Conservation (phyloP, 2,329 filamentous ascomycete species). For the Orbilia oligospora region DNA sequence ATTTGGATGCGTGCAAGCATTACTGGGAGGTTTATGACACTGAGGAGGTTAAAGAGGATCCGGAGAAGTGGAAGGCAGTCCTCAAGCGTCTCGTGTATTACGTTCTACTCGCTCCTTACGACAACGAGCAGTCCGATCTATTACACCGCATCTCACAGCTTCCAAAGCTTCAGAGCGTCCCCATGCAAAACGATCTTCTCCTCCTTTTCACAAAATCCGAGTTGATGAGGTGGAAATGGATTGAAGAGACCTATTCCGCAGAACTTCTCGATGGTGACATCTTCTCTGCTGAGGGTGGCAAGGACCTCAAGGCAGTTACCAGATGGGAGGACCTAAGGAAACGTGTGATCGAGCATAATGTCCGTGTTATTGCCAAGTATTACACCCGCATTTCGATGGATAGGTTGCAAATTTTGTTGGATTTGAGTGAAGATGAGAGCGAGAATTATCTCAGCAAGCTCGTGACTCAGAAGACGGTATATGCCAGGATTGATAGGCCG, state of each 20-base stretch:
- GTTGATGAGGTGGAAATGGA: slow-evolving; percentile 97
- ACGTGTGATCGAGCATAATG: slow-evolving; percentile 99
- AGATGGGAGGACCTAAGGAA: slow-evolving; percentile 96
- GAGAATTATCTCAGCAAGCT: slow-evolving; percentile 99
- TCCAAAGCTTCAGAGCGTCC: slow-evolving; percentile 82
- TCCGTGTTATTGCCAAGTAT: slow-evolving; percentile 97
- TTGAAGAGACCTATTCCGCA: slow-evolving; percentile 87
- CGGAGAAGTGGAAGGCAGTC: slow-evolving; percentile 84
- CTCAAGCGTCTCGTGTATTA: slow-evolving; percentile 98
- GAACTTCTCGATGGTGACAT: slow-evolving; percentile 91
- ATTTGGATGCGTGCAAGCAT: slow-evolving; percentile 97
- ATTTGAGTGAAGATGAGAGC: slow-evolving; percentile 93
- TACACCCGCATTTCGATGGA: slow-evolving; percentile 97
- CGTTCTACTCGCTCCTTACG: slow-evolving; percentile 93
- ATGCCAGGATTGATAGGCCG: slow-evolving; percentile 95
- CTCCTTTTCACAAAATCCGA: slow-evolving; percentile 96
- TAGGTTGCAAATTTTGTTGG: slow-evolving; percentile 89
- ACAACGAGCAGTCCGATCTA: slow-evolving; percentile 98
- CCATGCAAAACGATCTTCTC: slow-evolving; percentile 75
- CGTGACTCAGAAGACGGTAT: slow-evolving; percentile 97
- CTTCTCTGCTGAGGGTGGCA: slow-evolving; percentile 77
- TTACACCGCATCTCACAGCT: slow-evolving; percentile 93
- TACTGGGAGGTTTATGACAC: slow-evolving; percentile 98
- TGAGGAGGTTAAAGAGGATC: slow-evolving; percentile 91
- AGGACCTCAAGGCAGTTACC: slow-evolving; percentile 83